Evolutionary conservation across 129 eudicot genomes (phyloP), one percentile per base, ranked within the genome.

Genomic region (Ambrosia artemisiifolia): DNA sequence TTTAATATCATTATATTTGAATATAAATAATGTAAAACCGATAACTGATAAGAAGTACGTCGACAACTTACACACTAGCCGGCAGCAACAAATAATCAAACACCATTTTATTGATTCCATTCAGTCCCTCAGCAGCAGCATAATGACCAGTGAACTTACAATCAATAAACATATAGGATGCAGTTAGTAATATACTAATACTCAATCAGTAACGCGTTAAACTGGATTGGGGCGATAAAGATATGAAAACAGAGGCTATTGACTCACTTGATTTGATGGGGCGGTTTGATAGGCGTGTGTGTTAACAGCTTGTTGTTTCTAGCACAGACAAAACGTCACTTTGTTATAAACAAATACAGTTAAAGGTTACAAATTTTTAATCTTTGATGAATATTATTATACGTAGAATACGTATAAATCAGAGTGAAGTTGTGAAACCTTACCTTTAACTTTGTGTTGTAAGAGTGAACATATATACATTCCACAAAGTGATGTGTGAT

Each of bases 401-500:
- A 19, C 48, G 24, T 57, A n/a, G 34, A 35, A 20, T 33, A 53
- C 6, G 30, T 72, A 16, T 32, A 34, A 59, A 14, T 34, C 38
- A 67, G 34, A 59, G 66, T 7, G 33, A 10, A 20, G 51, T 56
- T 67, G 62, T 19, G 7, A 64, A 59, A 19, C 55, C 65, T 40
- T 84, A 91, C 97, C 92, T 78, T 70, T 44, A 75, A 46, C 80
- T 49, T 86, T 44, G 85, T 73, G 79, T 84, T 80, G 84, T 79
- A 70, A 74, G 74, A 32, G 77, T 91, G 95, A 46, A 85, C 84
- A 78, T 82, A 82, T 34, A 85, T 81, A 42, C 95, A 88, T 75
- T 88, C 95, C 35, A 84, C 73, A 69, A 88, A 91, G 81, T 91
- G 97, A 87, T 75, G 72, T 30, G 95, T 79, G 35, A 91, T 77